Evolutionary conservation across 2,329 filamentous ascomycete species (phyloP).

Genomic region (Didymella lethalis): DNA sequence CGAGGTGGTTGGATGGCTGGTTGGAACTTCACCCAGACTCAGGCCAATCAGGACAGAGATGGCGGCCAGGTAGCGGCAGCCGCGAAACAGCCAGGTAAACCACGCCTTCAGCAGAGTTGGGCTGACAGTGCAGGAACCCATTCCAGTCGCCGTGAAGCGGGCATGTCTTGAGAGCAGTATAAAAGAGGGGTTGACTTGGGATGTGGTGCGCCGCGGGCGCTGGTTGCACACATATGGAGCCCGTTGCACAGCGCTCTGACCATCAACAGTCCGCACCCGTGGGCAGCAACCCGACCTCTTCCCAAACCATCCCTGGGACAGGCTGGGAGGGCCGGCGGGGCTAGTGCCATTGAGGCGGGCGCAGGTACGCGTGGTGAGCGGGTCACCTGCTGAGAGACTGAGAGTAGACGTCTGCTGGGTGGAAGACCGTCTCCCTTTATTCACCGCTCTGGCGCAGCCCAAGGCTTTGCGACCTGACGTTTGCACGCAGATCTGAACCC

Average conservation of each 20-base stretch:
- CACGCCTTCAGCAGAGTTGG: conserved; percentile 41
- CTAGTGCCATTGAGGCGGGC: conserved; percentile 21
- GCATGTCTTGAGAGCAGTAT: conserved; percentile 38
- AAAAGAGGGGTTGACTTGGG: conserved; percentile 20
- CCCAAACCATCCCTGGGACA: conserved; percentile 21
- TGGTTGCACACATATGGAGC: conserved; percentile 15
- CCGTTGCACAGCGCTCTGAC: conserved; percentile 21
- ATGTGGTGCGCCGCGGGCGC: conserved; percentile 3
- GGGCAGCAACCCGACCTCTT: conserved; percentile 19
- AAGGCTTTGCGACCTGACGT: conserved; percentile 10
- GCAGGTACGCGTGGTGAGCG: conserved; percentile 10
- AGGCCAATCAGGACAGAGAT: background rate
- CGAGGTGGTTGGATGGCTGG: conserved; percentile 39
- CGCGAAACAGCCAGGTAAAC: conserved; percentile 36
- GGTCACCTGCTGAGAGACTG: conserved; percentile 10
- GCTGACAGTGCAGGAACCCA: conserved; percentile 43
- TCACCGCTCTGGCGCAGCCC: conserved; percentile 8
- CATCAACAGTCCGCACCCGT: conserved; percentile 22
- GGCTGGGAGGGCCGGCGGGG: conserved; percentile 26
- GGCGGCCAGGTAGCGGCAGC: conserved; percentile 1
- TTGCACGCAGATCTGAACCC: conserved; percentile 14
- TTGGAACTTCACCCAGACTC: conserved; percentile 28
- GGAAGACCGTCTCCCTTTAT: background rate
- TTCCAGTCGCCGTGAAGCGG: conserved; percentile 36
- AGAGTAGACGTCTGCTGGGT: conserved; percentile 1